These are phyloP conservation scores for Lachnellula occidentalis DNA, from an alignment of 2,329 filamentous ascomycete species.

Conservation along the genomic window DNA sequence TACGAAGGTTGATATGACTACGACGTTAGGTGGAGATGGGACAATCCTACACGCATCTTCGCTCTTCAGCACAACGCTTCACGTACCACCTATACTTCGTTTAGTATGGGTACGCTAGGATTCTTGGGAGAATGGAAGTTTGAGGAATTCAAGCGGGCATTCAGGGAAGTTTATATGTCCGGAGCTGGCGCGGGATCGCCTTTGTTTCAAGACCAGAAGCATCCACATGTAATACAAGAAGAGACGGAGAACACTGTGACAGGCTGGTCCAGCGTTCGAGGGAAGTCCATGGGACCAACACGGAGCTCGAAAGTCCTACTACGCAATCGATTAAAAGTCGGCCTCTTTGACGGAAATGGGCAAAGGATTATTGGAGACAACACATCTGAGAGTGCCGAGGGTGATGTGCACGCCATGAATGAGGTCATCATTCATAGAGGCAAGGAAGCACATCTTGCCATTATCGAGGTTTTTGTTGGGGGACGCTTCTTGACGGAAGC, in stretches of 20 bases:
- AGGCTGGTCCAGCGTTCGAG: slow-evolving; percentile 68
- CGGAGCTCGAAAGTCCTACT: slow-evolving; percentile 77
- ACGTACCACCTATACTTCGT: slow-evolving; percentile 90
- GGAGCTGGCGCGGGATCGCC: slow-evolving; percentile 43
- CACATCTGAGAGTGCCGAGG: slow-evolving; percentile 27
- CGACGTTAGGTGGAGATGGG: slow-evolving; percentile 89
- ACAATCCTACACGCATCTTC: slow-evolving; percentile 83
- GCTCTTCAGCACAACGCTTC: slow-evolving; percentile 73
- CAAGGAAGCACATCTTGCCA: slow-evolving; percentile 80
- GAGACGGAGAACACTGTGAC: slow-evolving; percentile 34
- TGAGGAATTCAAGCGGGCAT: slow-evolving; percentile 83
- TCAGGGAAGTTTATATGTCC: slow-evolving; percentile 87
- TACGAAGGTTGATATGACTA: slow-evolving; percentile 79
- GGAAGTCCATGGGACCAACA: slow-evolving; percentile 72
- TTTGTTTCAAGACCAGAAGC: slow-evolving; percentile 27
- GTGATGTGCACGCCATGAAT: slow-evolving; percentile 69
- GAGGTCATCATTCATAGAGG: slow-evolving; percentile 93
- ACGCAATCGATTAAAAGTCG: slow-evolving; percentile 80
- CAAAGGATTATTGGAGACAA: slow-evolving; percentile 44
- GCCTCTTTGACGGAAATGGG: slow-evolving; percentile 69
- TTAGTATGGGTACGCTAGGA: slow-evolving; percentile 93
- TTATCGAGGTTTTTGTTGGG: slow-evolving; percentile 88
- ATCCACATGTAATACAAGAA: slow-evolving; percentile 24
- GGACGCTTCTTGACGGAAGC: slow-evolving; percentile 87
- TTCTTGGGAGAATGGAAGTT: slow-evolving; percentile 98